These are phyloP conservation scores for Exophiala sp. DNA, from an alignment of 2,329 filamentous ascomycete species.

Conservation along the genomic window DNA sequence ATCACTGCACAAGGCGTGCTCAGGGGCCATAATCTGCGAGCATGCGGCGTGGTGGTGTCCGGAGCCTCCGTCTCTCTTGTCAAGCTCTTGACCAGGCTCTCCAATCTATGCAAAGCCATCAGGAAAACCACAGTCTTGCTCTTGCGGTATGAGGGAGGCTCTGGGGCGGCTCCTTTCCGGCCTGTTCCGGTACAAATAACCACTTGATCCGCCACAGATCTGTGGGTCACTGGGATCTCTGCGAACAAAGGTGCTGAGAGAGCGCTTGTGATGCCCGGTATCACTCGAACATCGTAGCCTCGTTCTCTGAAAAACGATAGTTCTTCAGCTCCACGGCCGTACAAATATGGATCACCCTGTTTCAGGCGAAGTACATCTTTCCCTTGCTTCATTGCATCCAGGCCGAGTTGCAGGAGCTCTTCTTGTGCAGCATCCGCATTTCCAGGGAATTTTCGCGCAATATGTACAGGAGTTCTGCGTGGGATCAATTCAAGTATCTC, in stretches of 20 bases:
- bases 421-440: constrained; percentile 93
- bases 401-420: constrained; percentile 76
- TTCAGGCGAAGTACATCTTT: constrained; percentile 85
- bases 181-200: constrained; percentile 96
- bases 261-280: constrained; percentile 88
- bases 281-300: constrained; percentile 67
- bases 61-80: constrained; percentile 36
- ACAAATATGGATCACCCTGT: constrained; percentile 95
- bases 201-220: constrained; percentile 86
- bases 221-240: constrained; percentile 80
- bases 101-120: constrained; percentile 88
- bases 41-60: constrained; percentile 19
- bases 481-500: constrained; percentile 86
- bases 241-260: constrained; percentile 85
- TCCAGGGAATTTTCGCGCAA: constrained; percentile 94
- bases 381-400: constrained; percentile 65
- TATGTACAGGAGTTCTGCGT: constrained; percentile 80
- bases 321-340: constrained; percentile 92
- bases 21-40: constrained; percentile 58
- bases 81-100: constrained; percentile 68
- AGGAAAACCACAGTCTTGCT: constrained; percentile 86
- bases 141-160: constrained; percentile 73
- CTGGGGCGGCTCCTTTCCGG: constrained; percentile 76
- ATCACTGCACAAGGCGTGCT: constrained; percentile 87
- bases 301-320: constrained; percentile 74